A percentile compares a stretch with the other conserved stretches of the same genome.
Evolutionary conservation across 2,329 filamentous ascomycete genomes (phyloP).

Genomic region (Xylaria sp.): DNA sequence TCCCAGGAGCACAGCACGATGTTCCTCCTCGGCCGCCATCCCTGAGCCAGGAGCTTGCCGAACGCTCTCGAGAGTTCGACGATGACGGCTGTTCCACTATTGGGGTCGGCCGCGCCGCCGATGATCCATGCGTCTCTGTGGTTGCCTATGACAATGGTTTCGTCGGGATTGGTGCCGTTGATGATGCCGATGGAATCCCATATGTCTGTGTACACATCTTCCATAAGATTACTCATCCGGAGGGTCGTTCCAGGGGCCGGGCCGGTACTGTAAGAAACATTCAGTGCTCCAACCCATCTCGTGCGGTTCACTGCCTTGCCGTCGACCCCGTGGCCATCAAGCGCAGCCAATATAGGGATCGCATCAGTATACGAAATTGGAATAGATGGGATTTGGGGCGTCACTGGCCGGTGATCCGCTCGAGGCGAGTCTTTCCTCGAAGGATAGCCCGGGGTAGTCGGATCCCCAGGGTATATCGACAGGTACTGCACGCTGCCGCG

Average conservation of each 20-base stretch:
- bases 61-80: conserved; percentile 78
- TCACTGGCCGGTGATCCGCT: conserved; percentile 63
- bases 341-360: conserved; percentile 74
- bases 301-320: conserved; percentile 67
- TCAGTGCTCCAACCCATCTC: conserved; percentile 61
- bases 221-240: conserved; percentile 71
- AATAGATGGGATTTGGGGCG: conserved; percentile 78
- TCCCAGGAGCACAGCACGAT: conserved; percentile 78
- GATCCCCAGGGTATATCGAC: conserved; percentile 65
- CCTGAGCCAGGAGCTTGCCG: conserved; percentile 69
- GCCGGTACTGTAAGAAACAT: conserved; percentile 51
- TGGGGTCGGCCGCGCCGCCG: conserved; percentile 84
- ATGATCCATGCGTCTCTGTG: conserved; percentile 85
- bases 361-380: conserved; percentile 81
- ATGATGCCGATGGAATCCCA: conserved; percentile 84
- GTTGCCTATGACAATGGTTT: conserved; percentile 80
- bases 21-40: conserved; percentile 81
- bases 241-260: conserved; percentile 62
- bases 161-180: conserved; percentile 76
- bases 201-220: conserved; percentile 71
- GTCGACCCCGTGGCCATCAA: conserved; percentile 76
- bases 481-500: conserved; percentile 77
- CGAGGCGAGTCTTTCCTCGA: conserved; percentile 75
- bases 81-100: conserved; percentile 77
- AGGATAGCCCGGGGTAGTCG: conserved; percentile 82